These are phyloP conservation scores for Cunninghamia lanceolata DNA, from an alignment of 75 land plant genomes.

Conservation along the genomic window DNA sequence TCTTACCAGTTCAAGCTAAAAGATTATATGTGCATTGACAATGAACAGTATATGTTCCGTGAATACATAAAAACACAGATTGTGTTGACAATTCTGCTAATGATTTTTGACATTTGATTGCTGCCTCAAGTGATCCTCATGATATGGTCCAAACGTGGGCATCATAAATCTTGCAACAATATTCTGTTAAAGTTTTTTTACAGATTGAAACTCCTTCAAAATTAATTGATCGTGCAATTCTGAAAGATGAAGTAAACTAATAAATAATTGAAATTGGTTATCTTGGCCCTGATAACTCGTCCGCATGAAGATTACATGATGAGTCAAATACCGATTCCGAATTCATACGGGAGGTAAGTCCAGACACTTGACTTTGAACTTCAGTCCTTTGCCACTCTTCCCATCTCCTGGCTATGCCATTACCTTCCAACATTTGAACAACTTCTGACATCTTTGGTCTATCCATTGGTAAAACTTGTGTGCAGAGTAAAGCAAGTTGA, in stretches of 20 bases:
- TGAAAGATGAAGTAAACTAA: background rate
- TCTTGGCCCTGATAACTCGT: constrained; percentile 73
- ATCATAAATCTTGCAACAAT: background rate
- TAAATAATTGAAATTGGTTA: constrained; percentile 9
- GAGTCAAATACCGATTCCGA: constrained; percentile 54
- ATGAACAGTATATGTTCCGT: background rate
- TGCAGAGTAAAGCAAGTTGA: constrained; percentile 87
- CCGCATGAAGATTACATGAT: constrained; percentile 43
- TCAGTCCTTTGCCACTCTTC: constrained; percentile 86
- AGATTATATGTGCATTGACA: background rate
- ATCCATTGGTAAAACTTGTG: constrained; percentile 68
- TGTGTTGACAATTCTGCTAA: background rate
- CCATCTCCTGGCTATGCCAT: constrained; percentile 89
- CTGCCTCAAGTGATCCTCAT: background rate
- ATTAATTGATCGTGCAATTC: background rate
- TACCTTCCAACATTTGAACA: constrained; percentile 89
- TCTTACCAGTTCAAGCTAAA: background rate
- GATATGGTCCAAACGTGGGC: background rate
- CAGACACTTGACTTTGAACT: constrained; percentile 43
- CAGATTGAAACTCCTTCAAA: background rate
- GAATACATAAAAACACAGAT: background rate
- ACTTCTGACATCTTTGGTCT: constrained; percentile 93
- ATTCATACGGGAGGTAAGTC: constrained; percentile 31
- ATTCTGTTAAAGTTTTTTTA: background rate
- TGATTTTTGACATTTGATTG: background rate